Conservation (phyloP, 164 flowering plant species). For the Euptelea pleiosperma region DNA sequence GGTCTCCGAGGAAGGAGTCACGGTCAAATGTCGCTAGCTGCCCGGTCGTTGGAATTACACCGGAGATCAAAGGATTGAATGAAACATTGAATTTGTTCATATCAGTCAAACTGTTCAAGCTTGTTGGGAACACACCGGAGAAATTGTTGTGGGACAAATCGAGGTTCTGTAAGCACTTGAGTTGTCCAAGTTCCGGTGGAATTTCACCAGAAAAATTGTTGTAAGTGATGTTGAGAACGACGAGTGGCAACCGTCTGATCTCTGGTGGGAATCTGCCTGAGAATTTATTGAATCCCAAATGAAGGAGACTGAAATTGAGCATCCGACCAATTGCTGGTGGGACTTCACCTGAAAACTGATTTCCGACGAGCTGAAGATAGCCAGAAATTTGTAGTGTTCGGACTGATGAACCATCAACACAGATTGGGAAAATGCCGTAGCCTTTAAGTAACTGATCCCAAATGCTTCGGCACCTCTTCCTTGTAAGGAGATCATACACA, state of each 20-base stretch:
- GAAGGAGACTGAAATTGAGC: constrained; percentile 64
- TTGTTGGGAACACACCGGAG: constrained; percentile 65
- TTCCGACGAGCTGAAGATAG: constrained; percentile 74
- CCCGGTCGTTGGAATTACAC: constrained; percentile 58
- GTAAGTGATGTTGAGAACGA: constrained; percentile 53
- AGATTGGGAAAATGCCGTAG: constrained; percentile 59
- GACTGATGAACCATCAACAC: constrained; percentile 35
- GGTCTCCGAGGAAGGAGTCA: constrained; percentile 67
- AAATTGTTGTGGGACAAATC: constrained; percentile 85
- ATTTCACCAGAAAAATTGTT: constrained; percentile 65
- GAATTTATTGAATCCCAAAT: constrained; percentile 53
- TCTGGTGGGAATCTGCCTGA: constrained; percentile 54
- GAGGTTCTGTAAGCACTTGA: constrained; percentile 66
- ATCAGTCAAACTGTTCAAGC: constrained; percentile 49
- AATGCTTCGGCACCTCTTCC: constrained; percentile 59
- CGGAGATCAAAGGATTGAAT: constrained; percentile 66
- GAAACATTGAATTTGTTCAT: constrained; percentile 83
- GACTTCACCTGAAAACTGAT: constrained; percentile 54
- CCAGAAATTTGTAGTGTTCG: constrained; percentile 51
- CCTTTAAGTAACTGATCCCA: constrained; percentile 76
- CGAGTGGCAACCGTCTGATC: constrained; percentile 48
- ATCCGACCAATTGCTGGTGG: constrained; percentile 58
- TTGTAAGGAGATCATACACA: constrained; percentile 56
- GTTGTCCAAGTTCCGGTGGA: constrained; percentile 48
- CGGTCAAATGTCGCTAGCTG: constrained; percentile 75